Conservation (phyloP, 2,329 filamentous ascomycete species). For the Phoma sp. region DNA sequence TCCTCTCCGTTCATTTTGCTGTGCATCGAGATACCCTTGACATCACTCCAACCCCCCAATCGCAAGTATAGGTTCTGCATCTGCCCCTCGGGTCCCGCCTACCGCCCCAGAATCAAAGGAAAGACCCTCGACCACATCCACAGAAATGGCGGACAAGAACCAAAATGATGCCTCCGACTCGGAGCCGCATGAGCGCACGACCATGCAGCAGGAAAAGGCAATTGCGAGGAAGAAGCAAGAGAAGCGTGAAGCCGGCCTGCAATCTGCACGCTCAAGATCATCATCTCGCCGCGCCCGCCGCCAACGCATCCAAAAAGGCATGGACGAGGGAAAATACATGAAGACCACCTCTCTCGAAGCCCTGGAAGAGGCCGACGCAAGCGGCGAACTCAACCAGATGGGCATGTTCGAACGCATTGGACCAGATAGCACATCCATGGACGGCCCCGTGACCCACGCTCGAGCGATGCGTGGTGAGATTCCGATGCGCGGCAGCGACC, state of each 20-base stretch:
- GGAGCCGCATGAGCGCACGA: slow-evolving; percentile 51
- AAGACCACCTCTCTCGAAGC: slow-evolving; percentile 58
- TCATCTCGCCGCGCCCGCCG: slow-evolving; percentile 57
- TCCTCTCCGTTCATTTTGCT: slow-evolving; percentile 11
- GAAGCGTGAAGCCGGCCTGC: slow-evolving; percentile 47
- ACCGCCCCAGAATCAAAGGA: slow-evolving; percentile 10
- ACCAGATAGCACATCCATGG: slow-evolving; percentile 63
- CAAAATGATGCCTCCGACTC: slow-evolving; percentile 35
- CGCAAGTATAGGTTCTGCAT: slow-evolving; percentile 16
- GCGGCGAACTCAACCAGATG: slow-evolving; percentile 56
- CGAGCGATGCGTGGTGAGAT: slow-evolving; percentile 63
- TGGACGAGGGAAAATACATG: slow-evolving; percentile 60
- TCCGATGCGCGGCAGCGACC: slow-evolving; percentile 60
- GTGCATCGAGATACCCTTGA: slow-evolving; percentile 4
- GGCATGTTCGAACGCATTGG: slow-evolving; percentile 64
- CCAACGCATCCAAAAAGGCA: slow-evolving; percentile 54
- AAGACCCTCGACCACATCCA: not conserved
- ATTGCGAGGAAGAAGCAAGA: slow-evolving; percentile 51
- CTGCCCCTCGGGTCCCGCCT: slow-evolving; percentile 10
- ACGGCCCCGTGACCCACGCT: slow-evolving; percentile 63
- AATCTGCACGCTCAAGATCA: slow-evolving; percentile 56
- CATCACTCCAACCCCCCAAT: slow-evolving; percentile 3
- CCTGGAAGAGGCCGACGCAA: slow-evolving; percentile 61
- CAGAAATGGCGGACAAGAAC: slow-evolving; percentile 41
- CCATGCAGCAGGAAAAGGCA: slow-evolving; percentile 56